These are phyloP conservation scores for Oldenlandia corymbosa DNA, from an alignment of 257 asterid genomes.

Conservation along the genomic window DNA sequence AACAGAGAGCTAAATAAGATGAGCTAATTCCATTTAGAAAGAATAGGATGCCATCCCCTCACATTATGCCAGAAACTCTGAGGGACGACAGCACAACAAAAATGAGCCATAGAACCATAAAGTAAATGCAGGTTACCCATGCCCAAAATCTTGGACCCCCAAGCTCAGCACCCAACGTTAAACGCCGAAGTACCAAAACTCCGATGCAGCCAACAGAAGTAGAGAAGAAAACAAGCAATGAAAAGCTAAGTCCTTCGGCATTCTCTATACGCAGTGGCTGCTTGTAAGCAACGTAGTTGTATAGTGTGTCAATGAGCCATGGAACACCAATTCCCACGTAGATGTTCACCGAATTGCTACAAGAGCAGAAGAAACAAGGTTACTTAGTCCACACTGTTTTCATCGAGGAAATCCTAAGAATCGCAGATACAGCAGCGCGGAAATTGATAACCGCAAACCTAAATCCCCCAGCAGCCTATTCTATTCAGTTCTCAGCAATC, in stretches of 20 bases:
- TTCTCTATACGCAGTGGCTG: slow-evolving; percentile 62
- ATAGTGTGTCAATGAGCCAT: slow-evolving; percentile 76
- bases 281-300: slow-evolving; percentile 76
- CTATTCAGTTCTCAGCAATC: too few relatives aligned
- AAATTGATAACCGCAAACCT: too few relatives aligned
- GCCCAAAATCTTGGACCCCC: slow-evolving; percentile 93
- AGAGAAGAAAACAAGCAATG: slow-evolving; percentile 72
- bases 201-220: slow-evolving; percentile 77
- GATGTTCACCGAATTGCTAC: slow-evolving; percentile 91
- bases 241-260: slow-evolving; percentile 74
- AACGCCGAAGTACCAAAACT: slow-evolving; percentile 68
- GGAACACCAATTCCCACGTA: slow-evolving; percentile 87
- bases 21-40: too few relatives aligned
- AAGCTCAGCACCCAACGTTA: slow-evolving; percentile 75
- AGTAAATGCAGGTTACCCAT: slow-evolving; percentile 62
- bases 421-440: too few relatives aligned
- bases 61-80: slow-evolving; percentile 52
- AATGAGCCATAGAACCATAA: slow-evolving; percentile 65
- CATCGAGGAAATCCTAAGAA: too few relatives aligned
- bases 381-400: neutral
- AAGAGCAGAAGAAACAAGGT: slow-evolving; percentile 3
- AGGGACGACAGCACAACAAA: slow-evolving; percentile 66
- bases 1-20: neutral
- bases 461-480: too few relatives aligned
- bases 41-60: neutral